Base-by-base conservation (phyloP, 106 monocot genomes). In the Dendrobium catenatum region DNA sequence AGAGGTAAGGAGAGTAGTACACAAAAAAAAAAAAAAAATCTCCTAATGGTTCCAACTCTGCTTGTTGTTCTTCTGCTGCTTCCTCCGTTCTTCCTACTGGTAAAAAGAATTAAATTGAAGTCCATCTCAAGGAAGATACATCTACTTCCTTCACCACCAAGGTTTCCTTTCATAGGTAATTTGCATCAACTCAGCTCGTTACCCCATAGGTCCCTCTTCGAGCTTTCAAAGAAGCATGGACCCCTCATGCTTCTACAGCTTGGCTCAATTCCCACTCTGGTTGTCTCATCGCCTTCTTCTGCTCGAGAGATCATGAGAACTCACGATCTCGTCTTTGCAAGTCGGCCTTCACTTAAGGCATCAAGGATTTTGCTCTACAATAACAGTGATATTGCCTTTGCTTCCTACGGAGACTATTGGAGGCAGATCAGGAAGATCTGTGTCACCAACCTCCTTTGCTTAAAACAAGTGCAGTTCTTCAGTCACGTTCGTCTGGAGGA, bases 161-260 rank as follows among this genome's bases (percentile, higher is more conserved):
- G 24, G 76, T 27, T 81, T 18, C 85, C 80, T 4, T 20, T 84
- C 76, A 51, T 84, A 10, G 84, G 84, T 3, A 80, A 80, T 58
- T 55, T 80, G 24, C 84, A 80, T 16, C 67, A 80, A 29, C 47
- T 85, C 11, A 49, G 80, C 68, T 51, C 11, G 11, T 24, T 42
- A 29, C 77, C 51, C 2, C 80, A 80, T 3, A 48, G 44, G 33
- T 80, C 84, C 0, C 68, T 85, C 31, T 0, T 0, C 31, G 27
- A 61, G 13, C 68, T 80, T 13, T 64, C 80, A 0, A n/a, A 51
- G 4, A 85, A 37, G 55, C 67, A 70, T 27, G 85, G 85, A 13
- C 67, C 85, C 22, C 64, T 85, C 80, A 77, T 80, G 85, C 77
- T 67, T 51, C 76, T 85, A 33, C 76, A 70, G 55, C 7, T 85